Conservation (phyloP, 306 rosid genomes). For the Malus sylvestris region DNA sequence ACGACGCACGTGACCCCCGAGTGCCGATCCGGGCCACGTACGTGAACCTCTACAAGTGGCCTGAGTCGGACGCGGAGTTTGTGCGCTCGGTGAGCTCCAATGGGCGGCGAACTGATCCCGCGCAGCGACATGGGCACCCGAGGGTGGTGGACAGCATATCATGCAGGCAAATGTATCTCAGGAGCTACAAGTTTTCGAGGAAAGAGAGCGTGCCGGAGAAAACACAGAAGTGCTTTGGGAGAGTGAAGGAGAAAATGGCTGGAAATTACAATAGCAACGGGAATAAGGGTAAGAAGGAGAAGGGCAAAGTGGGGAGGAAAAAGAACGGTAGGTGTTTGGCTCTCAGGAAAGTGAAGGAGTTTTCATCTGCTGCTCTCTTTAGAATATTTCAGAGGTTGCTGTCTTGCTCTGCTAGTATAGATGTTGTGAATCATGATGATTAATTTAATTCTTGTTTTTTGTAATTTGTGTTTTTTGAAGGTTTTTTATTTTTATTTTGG, state of each 20-base stretch:
- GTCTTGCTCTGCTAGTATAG: constrained; percentile 64
- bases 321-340: constrained; percentile 52
- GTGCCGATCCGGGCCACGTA: constrained; percentile 67
- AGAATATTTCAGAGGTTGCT: constrained; percentile 54
- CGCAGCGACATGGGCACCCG: constrained; percentile 32
- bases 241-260: constrained; percentile 45
- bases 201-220: constrained; percentile 64
- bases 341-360: constrained; percentile 56
- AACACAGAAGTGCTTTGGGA: constrained; percentile 64
- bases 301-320: not conserved
- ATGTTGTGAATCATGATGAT: constrained; percentile 40
- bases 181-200: constrained; percentile 76
- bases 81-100: constrained; percentile 49
- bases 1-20: constrained; percentile 58
- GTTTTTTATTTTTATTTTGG: not conserved
- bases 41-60: constrained; percentile 76
- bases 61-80: constrained; percentile 81
- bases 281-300: not conserved
- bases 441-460: not conserved
- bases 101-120: constrained; percentile 5
- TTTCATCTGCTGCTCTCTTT: constrained; percentile 44
- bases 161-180: constrained; percentile 78
- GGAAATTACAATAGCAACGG: not conserved
- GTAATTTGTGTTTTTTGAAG: not conserved
- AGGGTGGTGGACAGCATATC: constrained; percentile 81